These are phyloP conservation scores for Auxenochlorella pyrenoidosa DNA, from an alignment of 139 green algal species.

Conservation along the genomic window DNA sequence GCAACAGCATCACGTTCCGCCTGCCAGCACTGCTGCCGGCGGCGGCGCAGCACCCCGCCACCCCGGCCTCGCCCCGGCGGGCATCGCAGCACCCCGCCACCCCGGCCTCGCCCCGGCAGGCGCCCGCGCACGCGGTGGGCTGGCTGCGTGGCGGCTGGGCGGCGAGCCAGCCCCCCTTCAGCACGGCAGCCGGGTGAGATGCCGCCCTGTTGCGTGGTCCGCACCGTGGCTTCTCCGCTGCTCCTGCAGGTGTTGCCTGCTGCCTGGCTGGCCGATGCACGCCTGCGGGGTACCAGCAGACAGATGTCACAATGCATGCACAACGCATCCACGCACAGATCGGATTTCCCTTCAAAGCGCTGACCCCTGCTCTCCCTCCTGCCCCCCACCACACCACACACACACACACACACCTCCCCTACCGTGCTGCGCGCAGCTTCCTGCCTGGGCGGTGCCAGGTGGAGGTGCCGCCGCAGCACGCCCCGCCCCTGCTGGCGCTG, in stretches of 20 bases:
- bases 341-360: too few species aligned
- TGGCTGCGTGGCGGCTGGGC: conserved; percentile 12
- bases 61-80: neutral
- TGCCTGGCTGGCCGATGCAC: too few species aligned
- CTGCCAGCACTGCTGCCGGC: neutral
- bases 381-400: neutral
- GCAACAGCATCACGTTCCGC: conserved; percentile 21
- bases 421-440: neutral
- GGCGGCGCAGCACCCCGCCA: neutral
- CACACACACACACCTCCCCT: too few species aligned
- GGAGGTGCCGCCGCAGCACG: conserved; percentile 30
- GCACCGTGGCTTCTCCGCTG: neutral
- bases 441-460: neutral
- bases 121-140: neutral
- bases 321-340: too few species aligned
- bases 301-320: too few species aligned
- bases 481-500: conserved; percentile 29
- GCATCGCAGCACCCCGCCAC: neutral
- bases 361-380: neutral
- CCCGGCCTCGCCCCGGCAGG: neutral
- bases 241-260: neutral
- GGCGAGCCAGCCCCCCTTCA: conserved; percentile 7
- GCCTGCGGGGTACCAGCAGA: too few species aligned
- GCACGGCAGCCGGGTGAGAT: conserved; percentile 17
- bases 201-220: neutral